Evolutionary conservation across 148 eudicot species (phyloP), one percentile per base, ranked within the genome.

Genomic region (Talinum fruticosum): DNA sequence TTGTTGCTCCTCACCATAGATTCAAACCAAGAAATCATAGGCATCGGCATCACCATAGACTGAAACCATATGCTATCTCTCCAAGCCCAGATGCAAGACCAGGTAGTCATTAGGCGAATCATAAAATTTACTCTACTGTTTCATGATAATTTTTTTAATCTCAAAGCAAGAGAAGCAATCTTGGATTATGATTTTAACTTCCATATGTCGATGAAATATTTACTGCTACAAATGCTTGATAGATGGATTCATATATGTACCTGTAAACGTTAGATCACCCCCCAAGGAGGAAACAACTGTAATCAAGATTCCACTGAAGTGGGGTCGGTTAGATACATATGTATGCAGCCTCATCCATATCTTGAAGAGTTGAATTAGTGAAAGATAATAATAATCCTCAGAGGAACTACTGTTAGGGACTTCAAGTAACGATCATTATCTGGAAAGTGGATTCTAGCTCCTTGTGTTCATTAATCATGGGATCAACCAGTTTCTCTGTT

Each of bases 41-140:
- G 34, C 85, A 81, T 59, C 90, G 62, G 28, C 85, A 81, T 66
- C 90, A 71, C 69, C 91, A 82, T 79, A 89, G 74, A 36, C 49
- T 38, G 38, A 85, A 76, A 82, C 84, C 85, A 35, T 78, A 49
- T 85, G 78, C 69, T 28, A 44, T 83, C 59, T 73, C 96, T 69
- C 90, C 91, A 23, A 80, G 84, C 71, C 96, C 96, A 75, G 82
- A 89, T 15, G 76, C 84, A 51, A 69, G 79, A 82, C 86, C 90
- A 77, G 96, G 96, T 95, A 88, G 81, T 18, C 45, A 67, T 21
- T 73, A 5, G 37, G 70, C 38, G n/a, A 30, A 49, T 62, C 64
- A 41, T n/a, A 77, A 64, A n/a, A 10, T 70, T 37, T 67, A 29
- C 23, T 51, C 57, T 16, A 34, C 34, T 1, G n/a, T 0, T 33